Evolutionary conservation across 495 filamentous ascomycete species (phyloP).

Genomic region (Penicillium manginii): DNA sequence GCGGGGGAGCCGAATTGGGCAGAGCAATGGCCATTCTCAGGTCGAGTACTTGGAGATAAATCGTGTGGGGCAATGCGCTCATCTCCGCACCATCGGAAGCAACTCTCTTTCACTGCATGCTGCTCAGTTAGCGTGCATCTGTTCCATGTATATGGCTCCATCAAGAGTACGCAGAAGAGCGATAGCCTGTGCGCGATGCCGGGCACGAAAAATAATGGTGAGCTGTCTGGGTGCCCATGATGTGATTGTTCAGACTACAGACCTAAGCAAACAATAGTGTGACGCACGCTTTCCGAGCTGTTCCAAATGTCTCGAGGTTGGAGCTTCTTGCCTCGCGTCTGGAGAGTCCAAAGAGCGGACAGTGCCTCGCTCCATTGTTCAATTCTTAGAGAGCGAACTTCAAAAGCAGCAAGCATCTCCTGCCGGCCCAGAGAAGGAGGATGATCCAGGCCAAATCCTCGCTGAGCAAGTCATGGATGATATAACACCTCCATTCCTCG

Average conservation of each 20-base stretch:
- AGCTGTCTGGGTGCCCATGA: neutral
- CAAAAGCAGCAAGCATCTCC: neutral
- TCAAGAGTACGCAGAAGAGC: neutral
- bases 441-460: neutral
- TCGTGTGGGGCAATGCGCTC: neutral
- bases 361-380: neutral
- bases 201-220: neutral
- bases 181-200: neutral
- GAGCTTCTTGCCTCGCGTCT: neutral
- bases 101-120: neutral
- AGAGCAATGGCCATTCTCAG: neutral
- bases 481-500: neutral
- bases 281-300: neutral
- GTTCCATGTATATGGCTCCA: neutral
- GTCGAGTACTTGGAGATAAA: neutral
- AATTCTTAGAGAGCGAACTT: neutral
- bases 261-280: neutral
- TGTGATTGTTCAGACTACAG: neutral
- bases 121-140: neutral
- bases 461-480: neutral
- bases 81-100: neutral
- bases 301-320: neutral
- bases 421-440: neutral
- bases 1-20: neutral
- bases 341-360: neutral